phyloP scores from a whole-genome alignment of 108 stramenopile species.

The Skeletonema potamos region DNA sequence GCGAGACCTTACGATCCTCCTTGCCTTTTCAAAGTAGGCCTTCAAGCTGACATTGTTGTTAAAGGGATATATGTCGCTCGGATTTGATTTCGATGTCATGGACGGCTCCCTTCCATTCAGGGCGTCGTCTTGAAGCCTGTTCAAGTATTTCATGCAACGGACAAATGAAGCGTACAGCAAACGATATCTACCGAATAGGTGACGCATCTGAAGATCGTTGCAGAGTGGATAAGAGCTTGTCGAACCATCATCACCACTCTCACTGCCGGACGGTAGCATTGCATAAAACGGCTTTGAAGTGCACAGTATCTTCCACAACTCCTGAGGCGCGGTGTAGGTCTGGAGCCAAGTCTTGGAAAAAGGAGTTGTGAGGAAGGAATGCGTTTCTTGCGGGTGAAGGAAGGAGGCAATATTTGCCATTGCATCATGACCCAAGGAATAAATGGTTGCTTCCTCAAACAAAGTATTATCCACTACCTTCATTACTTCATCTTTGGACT shows the following conservation, averaged over 20 bases:
- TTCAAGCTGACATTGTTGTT: conserved; percentile 37
- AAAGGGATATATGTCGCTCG: conserved; percentile 45
- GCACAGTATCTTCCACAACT: conserved; percentile 82
- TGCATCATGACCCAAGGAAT: conserved; percentile 66
- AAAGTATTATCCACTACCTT: neutral
- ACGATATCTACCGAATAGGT: conserved; percentile 62
- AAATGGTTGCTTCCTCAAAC: conserved; percentile 33
- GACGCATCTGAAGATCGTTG: conserved; percentile 38
- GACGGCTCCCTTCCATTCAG: conserved; percentile 58
- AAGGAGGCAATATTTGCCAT: conserved; percentile 77
- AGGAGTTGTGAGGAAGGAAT: conserved; percentile 71
- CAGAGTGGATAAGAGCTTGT: conserved; percentile 33
- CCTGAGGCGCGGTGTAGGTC: conserved; percentile 67
- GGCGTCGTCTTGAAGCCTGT: conserved; percentile 65
- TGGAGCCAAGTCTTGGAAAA: conserved; percentile 69
- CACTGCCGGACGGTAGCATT: conserved; percentile 44
- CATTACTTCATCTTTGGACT: neutral
- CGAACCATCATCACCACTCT: conserved; percentile 16
- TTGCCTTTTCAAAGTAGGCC: conserved; percentile 41
- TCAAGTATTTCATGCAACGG: conserved; percentile 75
- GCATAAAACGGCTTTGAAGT: conserved; percentile 80
- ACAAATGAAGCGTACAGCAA: conserved; percentile 80
- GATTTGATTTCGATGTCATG: conserved; percentile 15
- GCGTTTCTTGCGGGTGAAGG: conserved; percentile 62
- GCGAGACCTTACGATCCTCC: conserved; percentile 18